Evolutionary conservation across 176 grass and related monocot genomes (phyloP), one percentile per base, ranked within the genome.

Genomic region (Alopecurus myosuroides): DNA sequence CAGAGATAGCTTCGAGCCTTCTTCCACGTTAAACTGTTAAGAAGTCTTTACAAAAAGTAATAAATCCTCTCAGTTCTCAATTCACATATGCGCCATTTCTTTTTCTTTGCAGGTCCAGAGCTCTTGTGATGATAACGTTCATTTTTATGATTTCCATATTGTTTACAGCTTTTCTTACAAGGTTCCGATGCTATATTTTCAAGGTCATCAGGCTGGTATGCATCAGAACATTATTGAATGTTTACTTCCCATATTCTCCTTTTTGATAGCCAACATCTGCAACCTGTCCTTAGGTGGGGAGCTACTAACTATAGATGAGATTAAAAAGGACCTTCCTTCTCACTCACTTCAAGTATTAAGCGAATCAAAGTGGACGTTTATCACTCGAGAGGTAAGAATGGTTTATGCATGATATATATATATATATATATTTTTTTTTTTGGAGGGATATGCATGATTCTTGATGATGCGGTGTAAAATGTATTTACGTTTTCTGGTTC

Each of bases 301-400:
- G 78, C 83, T 83, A 2, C 56, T 98, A 85, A 90, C 76, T 80
- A 76, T 94, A 39, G 87, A 89, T 77, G 87, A 92, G 67, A 94
- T 94, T 55, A 94, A 94, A 56, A 66, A 81, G 60, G 74, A 86
- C 9, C 81, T 98, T 78, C 89, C 96, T 90, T 53, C 85, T 36
- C 50, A 84, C 49, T 90, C 93, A 22, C 30, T 87, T 31, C 75
- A 94, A 87, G 19, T 84, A 64, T 48, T 92, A 80, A 84, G 62
- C 2, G 84, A 98, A 79, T 95, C 89, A 18, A 98, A 98, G 84
- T 99, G 97, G 93, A 89, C 94, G 0, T 99, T 94, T 81, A 92
- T 99, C 70, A 99, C 90, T 85, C 88, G 86, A 79, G 97, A 99
- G 94, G 97, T 99, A 94, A 41, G 7, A 26, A 37, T 20, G 7